Percentiles rank a stretch among this genome's conserved stretches.
phyloP scores from a whole-genome alignment of 768 basidiomycete genomes.

The Termitomyces sp. region DNA sequence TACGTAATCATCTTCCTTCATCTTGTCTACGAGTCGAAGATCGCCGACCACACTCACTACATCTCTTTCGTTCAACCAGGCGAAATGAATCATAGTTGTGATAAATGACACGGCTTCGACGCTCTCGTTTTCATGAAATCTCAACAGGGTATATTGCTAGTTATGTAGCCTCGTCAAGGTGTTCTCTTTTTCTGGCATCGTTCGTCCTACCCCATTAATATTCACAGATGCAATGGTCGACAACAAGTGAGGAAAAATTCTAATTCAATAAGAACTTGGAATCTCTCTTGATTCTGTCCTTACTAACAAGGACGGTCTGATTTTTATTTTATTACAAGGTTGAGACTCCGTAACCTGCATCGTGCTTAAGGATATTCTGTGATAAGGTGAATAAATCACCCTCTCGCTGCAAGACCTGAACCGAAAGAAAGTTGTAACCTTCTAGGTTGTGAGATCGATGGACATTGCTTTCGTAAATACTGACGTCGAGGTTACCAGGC shows the following conservation, averaged over 20 bases:
- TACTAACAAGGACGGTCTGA: constrained; percentile 8
- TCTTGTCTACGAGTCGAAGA: too few relatives aligned
- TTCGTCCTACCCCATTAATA: constrained; percentile 4
- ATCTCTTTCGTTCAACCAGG: too few relatives aligned
- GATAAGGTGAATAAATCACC: not conserved
- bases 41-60: not conserved
- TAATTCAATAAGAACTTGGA: too few relatives aligned
- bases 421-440: constrained; percentile 14
- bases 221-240: too few relatives aligned
- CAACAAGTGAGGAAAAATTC: too few relatives aligned
- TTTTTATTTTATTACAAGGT: constrained; percentile 18
- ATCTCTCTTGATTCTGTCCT: too few relatives aligned
- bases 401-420: constrained; percentile 5
- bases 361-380: constrained; percentile 4
- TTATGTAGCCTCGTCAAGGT: too few relatives aligned
- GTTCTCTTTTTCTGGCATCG: too few relatives aligned
- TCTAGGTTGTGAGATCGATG: constrained; percentile 11
- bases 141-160: too few relatives aligned
- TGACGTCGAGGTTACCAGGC: not conserved
- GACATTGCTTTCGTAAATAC: not conserved
- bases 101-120: not conserved
- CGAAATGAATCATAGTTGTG: not conserved
- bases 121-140: too few relatives aligned
- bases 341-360: constrained; percentile 11
- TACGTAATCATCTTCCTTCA: too few relatives aligned